A percentile compares a stretch with the other conserved stretches of the same genome.
Conservation (phyloP, 768 basidiomycete species). For the Thelephora ganbajun region DNA sequence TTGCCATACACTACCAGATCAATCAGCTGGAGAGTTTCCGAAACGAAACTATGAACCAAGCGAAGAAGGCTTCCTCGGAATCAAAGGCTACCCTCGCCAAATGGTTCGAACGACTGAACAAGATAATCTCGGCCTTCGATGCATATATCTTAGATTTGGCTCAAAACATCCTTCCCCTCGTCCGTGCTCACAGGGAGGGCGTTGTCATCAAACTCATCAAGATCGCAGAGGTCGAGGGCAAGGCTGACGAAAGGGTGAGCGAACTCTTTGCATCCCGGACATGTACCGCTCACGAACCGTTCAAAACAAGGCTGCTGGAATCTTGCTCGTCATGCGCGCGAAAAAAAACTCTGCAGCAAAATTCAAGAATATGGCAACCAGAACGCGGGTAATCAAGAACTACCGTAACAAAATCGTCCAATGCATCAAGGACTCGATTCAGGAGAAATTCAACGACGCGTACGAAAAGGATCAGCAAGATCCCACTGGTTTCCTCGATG, state of each 20-base stretch:
- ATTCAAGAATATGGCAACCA: conserved; percentile 87
- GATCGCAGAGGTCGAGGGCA: conserved; percentile 86
- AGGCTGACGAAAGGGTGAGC: conserved; percentile 84
- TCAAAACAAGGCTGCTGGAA: conserved; percentile 67
- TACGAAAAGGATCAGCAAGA: conserved; percentile 49
- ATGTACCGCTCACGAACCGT: neutral
- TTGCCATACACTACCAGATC: conserved; percentile 82
- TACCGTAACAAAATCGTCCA: conserved; percentile 85
- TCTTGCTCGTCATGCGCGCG: conserved; percentile 87
- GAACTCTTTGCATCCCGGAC: neutral
- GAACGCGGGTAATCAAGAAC: conserved; percentile 87
- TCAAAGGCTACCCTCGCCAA: conserved; percentile 55
- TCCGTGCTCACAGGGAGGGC: conserved; percentile 62
- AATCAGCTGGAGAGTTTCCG: conserved; percentile 88
- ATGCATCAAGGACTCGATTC: conserved; percentile 66
- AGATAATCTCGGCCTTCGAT: conserved; percentile 73
- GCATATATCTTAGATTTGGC: conserved; percentile 70
- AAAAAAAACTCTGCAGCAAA: conserved; percentile 88
- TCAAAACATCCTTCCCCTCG: conserved; percentile 62
- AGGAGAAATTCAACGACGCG: conserved; percentile 51
- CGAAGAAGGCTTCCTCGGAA: conserved; percentile 63
- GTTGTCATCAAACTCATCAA: conserved; percentile 91
- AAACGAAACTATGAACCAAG: conserved; percentile 90
- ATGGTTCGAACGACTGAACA: conserved; percentile 79
- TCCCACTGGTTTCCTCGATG: conserved; percentile 61